Percentiles rank a stretch among this genome's conserved stretches.
These are phyloP conservation scores for Didymella arachidicola DNA, from an alignment of 2,329 filamentous ascomycete species.

Conservation along the genomic window DNA sequence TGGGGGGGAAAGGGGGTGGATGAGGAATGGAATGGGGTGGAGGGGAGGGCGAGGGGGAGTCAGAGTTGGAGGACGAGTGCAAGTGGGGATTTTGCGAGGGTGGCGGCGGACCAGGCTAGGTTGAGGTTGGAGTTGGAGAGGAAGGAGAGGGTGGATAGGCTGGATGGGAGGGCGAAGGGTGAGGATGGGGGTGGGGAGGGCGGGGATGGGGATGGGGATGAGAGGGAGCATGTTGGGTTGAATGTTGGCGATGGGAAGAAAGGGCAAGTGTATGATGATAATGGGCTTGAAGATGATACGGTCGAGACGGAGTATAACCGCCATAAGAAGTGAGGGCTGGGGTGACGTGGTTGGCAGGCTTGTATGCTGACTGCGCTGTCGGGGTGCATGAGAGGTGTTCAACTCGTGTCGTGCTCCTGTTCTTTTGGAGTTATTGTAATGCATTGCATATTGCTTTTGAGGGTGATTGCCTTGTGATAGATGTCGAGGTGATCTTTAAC, in stretches of 20 bases:
- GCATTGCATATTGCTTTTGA: too few relatives aligned
- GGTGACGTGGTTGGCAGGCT: too few relatives aligned
- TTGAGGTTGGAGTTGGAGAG: conserved; percentile 51
- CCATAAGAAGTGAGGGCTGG: neutral
- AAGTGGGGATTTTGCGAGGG: conserved; percentile 35
- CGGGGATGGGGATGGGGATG: neutral
- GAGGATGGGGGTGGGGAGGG: neutral
- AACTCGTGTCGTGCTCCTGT: neutral
- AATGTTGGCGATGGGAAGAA: conserved; percentile 10
- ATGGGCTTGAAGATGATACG: conserved; percentile 11
- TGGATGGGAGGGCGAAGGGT: conserved; percentile 7
- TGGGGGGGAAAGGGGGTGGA: neutral
- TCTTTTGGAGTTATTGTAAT: too few relatives aligned
- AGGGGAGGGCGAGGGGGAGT: conserved; percentile 4
- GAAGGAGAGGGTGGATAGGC: conserved; percentile 30
- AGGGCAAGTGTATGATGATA: conserved; percentile 14
- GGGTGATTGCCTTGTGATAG: too few relatives aligned
- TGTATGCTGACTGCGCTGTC: neutral
- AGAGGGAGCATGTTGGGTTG: neutral
- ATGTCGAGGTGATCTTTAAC: too few relatives aligned
- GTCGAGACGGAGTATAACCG: neutral
- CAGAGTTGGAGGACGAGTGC: conserved; percentile 24
- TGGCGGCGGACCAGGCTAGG: conserved; percentile 49
- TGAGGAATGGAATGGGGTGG: neutral
- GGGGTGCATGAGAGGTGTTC: neutral